These are phyloP conservation scores for Trichosporon inkin DNA, from an alignment of 1,284 basidiomycete genomes.

Conservation along the genomic window DNA sequence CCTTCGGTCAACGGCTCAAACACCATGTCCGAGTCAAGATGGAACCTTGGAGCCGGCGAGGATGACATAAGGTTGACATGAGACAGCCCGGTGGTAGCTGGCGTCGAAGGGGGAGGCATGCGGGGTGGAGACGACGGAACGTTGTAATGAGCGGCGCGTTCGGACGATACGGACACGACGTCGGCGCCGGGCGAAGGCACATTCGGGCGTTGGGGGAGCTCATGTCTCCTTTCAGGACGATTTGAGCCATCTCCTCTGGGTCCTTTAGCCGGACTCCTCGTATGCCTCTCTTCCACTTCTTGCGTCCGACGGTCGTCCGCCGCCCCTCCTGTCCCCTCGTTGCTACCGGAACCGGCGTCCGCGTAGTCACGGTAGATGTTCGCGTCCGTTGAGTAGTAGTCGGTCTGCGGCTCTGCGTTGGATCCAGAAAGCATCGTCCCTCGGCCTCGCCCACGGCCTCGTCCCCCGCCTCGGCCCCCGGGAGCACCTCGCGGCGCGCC, in stretches of 20 bases:
- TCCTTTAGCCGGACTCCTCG: too few relatives aligned
- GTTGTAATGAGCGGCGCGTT: neutral
- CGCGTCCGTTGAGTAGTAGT: neutral
- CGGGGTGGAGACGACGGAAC: neutral
- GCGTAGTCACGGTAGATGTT: neutral
- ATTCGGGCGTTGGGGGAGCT: neutral
- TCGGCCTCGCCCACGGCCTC: neutral
- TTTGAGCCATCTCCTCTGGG: too few relatives aligned
- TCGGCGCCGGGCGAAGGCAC: neutral
- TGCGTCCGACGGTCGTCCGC: neutral
- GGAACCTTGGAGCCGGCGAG: neutral
- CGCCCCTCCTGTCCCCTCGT: neutral
- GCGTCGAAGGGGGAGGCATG: neutral
- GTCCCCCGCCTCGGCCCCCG: neutral
- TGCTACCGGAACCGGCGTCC: neutral
- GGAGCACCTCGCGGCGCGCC: too few relatives aligned
- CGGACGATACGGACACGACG: neutral
- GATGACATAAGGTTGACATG: neutral
- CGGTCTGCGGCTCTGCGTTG: neutral
- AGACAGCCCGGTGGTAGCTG: neutral
- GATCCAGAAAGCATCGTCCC: neutral
- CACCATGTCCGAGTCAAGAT: constrained; percentile 2
- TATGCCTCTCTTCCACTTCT: neutral
- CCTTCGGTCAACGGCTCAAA: neutral
- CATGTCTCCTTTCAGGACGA: neutral